phyloP scores from a whole-genome alignment of 495 filamentous ascomycete species.

The Staphylotrichum tortipilum region DNA sequence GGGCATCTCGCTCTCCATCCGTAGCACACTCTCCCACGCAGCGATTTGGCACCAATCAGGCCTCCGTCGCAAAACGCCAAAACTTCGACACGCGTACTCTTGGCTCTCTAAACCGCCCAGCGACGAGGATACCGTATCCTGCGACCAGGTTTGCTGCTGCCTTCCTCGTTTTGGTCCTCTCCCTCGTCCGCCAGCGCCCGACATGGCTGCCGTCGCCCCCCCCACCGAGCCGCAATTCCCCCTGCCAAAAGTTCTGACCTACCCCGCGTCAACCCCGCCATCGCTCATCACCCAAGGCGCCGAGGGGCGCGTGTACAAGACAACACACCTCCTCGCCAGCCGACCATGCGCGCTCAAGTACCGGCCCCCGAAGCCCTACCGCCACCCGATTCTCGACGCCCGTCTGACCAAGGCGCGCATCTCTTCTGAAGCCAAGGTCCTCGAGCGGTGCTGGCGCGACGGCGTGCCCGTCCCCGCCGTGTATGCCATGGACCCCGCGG shows the following conservation, averaged over 20 bases:
- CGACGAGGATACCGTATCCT: too few species aligned
- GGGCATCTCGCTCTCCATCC: too few species aligned
- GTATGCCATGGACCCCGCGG: constrained; percentile 62
- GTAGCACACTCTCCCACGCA: too few species aligned
- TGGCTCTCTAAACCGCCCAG: too few species aligned
- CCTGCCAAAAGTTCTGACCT: constrained; percentile 55
- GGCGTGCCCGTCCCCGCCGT: constrained; percentile 72
- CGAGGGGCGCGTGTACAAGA: constrained; percentile 87
- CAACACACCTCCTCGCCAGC: constrained; percentile 62
- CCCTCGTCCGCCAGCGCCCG: neutral
- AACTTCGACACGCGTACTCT: too few species aligned
- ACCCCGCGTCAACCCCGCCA: constrained; percentile 50
- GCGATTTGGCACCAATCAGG: neutral
- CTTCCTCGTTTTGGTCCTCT: too few species aligned
- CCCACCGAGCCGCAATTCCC: constrained; percentile 30
- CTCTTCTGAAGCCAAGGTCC: constrained; percentile 75
- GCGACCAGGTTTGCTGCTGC: too few species aligned
- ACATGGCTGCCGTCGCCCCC: constrained; percentile 4
- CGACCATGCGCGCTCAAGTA: constrained; percentile 79
- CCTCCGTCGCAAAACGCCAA: neutral
- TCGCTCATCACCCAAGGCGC: constrained; percentile 80
- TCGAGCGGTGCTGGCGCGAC: constrained; percentile 64
- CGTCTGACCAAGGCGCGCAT: constrained; percentile 80
- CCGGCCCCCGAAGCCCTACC: constrained; percentile 86
- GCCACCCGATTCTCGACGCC: constrained; percentile 82